These are phyloP conservation scores for Malus hybrid DNA, from an alignment of 331 rosid species.

Conservation along the genomic window DNA sequence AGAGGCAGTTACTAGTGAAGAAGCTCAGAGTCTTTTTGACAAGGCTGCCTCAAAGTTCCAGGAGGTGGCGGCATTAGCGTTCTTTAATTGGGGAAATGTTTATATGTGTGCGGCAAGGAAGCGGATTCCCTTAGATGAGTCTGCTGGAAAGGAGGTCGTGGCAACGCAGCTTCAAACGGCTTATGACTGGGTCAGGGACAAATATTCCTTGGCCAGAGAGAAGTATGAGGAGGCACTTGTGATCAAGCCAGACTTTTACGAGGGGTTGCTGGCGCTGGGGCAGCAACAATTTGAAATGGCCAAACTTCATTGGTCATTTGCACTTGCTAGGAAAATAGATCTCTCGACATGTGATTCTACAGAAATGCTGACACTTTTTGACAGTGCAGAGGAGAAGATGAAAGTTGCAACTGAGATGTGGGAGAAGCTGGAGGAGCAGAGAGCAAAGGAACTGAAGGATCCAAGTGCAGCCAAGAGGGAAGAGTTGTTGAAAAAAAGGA, in stretches of 20 bases:
- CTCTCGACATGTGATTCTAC: slow-evolving; percentile 63
- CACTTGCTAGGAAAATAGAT: slow-evolving; percentile 82
- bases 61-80: slow-evolving; percentile 96
- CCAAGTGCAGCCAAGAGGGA: slow-evolving; percentile 79
- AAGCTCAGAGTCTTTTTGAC: slow-evolving; percentile 81
- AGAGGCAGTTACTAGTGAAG: slow-evolving; percentile 94
- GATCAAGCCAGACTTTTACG: slow-evolving; percentile 90
- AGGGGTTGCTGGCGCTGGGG: slow-evolving; percentile 84
- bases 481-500: slow-evolving; percentile 60
- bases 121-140: slow-evolving; percentile 82
- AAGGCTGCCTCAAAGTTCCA: slow-evolving; percentile 93
- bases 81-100: slow-evolving; percentile 95
- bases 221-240: slow-evolving; percentile 85
- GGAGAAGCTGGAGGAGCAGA: slow-evolving; percentile 93
- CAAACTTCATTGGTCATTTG: slow-evolving; percentile 94
- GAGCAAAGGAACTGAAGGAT: slow-evolving; percentile 73
- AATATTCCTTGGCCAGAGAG: slow-evolving; percentile 74
- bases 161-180: slow-evolving; percentile 79
- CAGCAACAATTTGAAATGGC: slow-evolving; percentile 99
- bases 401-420: slow-evolving; percentile 93
- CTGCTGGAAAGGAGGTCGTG: slow-evolving; percentile 68
- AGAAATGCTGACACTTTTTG: slow-evolving; percentile 68
- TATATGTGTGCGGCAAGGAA: slow-evolving; percentile 96
- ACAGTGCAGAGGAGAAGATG: slow-evolving; percentile 91
- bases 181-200: slow-evolving; percentile 92